phyloP scores from a whole-genome alignment of 768 basidiomycete genomes.

The Trametes gibbosa region DNA sequence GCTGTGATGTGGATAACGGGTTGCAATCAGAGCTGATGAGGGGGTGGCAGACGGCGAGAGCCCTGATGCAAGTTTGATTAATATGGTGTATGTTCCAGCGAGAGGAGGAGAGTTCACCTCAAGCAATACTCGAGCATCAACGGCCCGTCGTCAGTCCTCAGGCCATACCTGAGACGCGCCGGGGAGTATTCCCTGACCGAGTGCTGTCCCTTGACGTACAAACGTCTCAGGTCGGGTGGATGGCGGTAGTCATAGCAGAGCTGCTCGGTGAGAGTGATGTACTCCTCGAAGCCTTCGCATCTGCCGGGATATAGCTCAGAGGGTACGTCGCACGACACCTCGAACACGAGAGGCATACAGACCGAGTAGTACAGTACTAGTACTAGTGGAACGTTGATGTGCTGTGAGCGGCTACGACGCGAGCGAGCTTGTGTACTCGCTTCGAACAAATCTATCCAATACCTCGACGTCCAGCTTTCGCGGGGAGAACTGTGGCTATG shows the following conservation, averaged over 20 bases:
- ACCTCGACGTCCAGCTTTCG: too few relatives aligned
- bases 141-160: not conserved
- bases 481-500: too few relatives aligned
- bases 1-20: not conserved
- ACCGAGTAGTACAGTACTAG: too few relatives aligned
- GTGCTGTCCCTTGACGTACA: not conserved
- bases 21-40: not conserved
- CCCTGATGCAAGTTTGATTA: too few relatives aligned
- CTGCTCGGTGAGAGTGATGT: not conserved
- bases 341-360: not conserved
- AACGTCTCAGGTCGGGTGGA: not conserved
- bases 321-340: not conserved
- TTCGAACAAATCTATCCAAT: too few relatives aligned
- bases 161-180: not conserved
- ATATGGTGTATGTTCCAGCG: not conserved
- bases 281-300: not conserved
- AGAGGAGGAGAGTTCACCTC: not conserved
- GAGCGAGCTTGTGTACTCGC: too few relatives aligned
- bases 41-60: not conserved
- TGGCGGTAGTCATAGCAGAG: constrained; percentile 6
- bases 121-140: constrained; percentile 5
- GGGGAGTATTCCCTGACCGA: not conserved
- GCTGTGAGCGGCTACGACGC: too few relatives aligned
- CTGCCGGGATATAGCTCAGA: not conserved
- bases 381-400: too few relatives aligned